phyloP scores from a whole-genome alignment of 2,329 filamentous ascomycete species.

The Pestalotiopsis fici region DNA sequence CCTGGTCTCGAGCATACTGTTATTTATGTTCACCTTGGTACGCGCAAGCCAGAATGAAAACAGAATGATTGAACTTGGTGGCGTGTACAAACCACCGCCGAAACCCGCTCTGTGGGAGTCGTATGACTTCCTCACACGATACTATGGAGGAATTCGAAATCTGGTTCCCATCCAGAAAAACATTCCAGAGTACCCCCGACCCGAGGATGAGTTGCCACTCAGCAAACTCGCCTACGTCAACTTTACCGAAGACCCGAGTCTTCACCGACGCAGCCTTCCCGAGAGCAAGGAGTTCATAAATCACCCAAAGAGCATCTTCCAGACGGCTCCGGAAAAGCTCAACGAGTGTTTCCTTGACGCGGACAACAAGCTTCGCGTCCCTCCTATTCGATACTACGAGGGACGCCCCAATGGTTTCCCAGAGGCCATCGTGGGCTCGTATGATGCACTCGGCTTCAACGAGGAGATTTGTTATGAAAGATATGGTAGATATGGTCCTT shows the following conservation, averaged over 20 bases:
- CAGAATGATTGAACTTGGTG: slow-evolving; percentile 58
- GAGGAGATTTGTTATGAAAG: slow-evolving; percentile 93
- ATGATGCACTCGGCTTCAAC: slow-evolving; percentile 75
- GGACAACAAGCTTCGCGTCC: slow-evolving; percentile 65
- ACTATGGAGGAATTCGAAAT: slow-evolving; percentile 83
- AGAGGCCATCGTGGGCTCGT: slow-evolving; percentile 82
- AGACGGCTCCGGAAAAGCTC: slow-evolving; percentile 49
- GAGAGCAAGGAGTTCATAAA: slow-evolving; percentile 54
- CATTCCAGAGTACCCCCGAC: slow-evolving; percentile 76
- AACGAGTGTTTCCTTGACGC: slow-evolving; percentile 79
- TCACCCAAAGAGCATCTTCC: slow-evolving; percentile 37
- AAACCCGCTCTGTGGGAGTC: slow-evolving; percentile 78
- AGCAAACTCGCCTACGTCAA: slow-evolving; percentile 38
- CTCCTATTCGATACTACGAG: slow-evolving; percentile 70
- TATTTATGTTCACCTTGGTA: slow-evolving; percentile 77
- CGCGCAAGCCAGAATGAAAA: slow-evolving; percentile 74
- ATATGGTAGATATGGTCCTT: slow-evolving; percentile 84
- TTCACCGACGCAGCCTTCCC: slow-evolving; percentile 35
- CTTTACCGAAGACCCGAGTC: slow-evolving; percentile 28
- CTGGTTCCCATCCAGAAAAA: slow-evolving; percentile 68
- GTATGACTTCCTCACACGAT: slow-evolving; percentile 83
- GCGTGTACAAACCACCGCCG: slow-evolving; percentile 43
- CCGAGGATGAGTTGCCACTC: slow-evolving; percentile 57
- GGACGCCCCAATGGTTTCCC: slow-evolving; percentile 86
- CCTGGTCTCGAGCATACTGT: slow-evolving; percentile 66